phyloP scores from a whole-genome alignment of 257 asterid genomes.

The Striga asiatica region DNA sequence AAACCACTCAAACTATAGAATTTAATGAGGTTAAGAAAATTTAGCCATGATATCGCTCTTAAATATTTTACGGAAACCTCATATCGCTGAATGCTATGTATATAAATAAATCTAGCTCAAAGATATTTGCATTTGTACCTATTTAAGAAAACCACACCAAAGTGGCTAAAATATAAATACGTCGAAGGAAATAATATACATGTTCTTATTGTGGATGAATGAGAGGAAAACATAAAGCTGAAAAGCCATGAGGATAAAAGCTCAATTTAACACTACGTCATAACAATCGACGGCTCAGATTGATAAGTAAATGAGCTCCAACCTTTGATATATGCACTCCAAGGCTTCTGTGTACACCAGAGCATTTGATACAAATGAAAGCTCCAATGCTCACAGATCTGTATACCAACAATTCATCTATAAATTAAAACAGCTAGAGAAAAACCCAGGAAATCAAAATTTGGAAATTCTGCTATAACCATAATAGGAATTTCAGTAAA shows the following conservation, averaged over 20 bases:
- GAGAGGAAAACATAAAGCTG: background rate
- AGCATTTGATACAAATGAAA: constrained; percentile 84
- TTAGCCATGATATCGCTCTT: too few species aligned
- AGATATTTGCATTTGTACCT: too few species aligned
- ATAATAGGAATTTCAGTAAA: background rate
- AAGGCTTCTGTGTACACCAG: constrained; percentile 90
- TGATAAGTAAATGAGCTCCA: background rate
- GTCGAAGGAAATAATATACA: too few species aligned
- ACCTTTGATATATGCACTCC: constrained; percentile 93
- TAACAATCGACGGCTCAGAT: background rate
- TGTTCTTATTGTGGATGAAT: too few species aligned
- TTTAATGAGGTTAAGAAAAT: too few species aligned
- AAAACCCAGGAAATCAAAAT: background rate
- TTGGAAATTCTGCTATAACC: background rate
- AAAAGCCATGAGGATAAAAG: background rate
- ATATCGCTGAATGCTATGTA: too few species aligned
- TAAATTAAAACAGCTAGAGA: background rate
- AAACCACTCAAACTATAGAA: too few species aligned
- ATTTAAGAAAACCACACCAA: too few species aligned
- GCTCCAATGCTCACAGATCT: constrained; percentile 72
- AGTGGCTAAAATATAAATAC: too few species aligned
- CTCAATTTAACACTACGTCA: background rate
- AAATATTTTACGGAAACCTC: too few species aligned
- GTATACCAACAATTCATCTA: constrained; percentile 14
- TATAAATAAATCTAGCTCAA: too few species aligned